Conservation (phyloP, 768 basidiomycete genomes). For the Rhizopogon salebrosus region DNA sequence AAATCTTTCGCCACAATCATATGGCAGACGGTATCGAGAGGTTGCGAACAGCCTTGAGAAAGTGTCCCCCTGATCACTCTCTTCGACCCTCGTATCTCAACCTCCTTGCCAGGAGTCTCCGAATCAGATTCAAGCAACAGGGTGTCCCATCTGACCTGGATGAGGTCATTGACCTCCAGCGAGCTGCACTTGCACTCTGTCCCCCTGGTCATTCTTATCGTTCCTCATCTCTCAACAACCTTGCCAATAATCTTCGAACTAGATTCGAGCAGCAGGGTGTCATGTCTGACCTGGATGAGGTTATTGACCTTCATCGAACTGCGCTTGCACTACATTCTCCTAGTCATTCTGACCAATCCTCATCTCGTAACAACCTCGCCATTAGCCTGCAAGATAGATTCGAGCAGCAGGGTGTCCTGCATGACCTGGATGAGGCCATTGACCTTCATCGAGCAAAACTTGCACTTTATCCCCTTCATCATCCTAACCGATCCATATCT, state of each 20-base stretch:
- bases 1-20: no score
- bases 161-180: no score
- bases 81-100: background rate
- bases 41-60: no score
- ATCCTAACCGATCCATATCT: background rate
- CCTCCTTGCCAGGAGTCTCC: background rate
- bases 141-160: no score
- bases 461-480: background rate
- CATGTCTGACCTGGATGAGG: conserved; percentile 10
- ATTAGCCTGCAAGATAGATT: background rate
- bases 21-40: no score
- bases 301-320: no score
- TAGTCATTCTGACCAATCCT: background rate
- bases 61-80: background rate
- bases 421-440: background rate
- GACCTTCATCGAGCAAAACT: no score
- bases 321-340: no score
- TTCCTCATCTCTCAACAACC: no score
- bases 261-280: conserved; percentile 5
- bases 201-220: no score
- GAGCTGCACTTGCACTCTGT: no score
- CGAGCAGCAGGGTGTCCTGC: background rate
- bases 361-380: conserved; percentile 7
- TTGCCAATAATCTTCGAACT: background rate
- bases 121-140: background rate